Evolutionary conservation across 768 basidiomycete genomes (phyloP).

Genomic region (Tulasnella sp.): DNA sequence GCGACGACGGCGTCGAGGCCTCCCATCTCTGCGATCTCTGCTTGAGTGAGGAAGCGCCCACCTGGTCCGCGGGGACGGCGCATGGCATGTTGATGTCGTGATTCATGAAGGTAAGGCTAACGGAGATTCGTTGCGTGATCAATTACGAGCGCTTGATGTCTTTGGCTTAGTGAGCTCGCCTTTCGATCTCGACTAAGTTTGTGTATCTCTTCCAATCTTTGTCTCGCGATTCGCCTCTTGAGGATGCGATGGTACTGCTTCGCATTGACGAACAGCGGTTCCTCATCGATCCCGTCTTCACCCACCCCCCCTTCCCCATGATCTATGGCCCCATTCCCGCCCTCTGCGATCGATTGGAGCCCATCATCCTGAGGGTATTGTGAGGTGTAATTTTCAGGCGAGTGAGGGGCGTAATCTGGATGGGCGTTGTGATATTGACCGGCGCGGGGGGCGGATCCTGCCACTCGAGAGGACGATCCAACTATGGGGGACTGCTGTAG

Average conservation of each 20-base stretch:
- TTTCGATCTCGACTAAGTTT: slow-evolving; percentile 87
- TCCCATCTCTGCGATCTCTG: slow-evolving; percentile 37
- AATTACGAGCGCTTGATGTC: neutral
- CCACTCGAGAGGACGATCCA: neutral
- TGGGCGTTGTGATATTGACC: neutral
- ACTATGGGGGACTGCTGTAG: neutral
- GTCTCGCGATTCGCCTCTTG: slow-evolving; percentile 83
- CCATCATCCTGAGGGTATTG: neutral
- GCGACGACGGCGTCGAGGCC: too few relatives aligned
- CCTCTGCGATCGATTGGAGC: neutral
- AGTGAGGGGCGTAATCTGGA: neutral
- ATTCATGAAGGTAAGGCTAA: slow-evolving; percentile 96
- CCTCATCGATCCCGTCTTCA: slow-evolving; percentile 59
- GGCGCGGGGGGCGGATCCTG: neutral
- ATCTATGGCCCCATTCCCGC: neutral
- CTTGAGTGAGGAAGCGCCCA: slow-evolving; percentile 92
- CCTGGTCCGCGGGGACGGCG: slow-evolving; percentile 93
- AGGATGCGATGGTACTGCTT: slow-evolving; percentile 99
- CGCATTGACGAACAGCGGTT: slow-evolving; percentile 97
- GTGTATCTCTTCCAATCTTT: slow-evolving; percentile 87
- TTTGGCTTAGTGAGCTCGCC: slow-evolving; percentile 38
- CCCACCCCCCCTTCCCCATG: neutral
- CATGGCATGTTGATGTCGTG: slow-evolving; percentile 96
- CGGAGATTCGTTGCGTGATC: neutral
- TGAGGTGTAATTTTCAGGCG: neutral